phyloP scores from a whole-genome alignment of 148 eudicot species.

The Silene uniflora region DNA sequence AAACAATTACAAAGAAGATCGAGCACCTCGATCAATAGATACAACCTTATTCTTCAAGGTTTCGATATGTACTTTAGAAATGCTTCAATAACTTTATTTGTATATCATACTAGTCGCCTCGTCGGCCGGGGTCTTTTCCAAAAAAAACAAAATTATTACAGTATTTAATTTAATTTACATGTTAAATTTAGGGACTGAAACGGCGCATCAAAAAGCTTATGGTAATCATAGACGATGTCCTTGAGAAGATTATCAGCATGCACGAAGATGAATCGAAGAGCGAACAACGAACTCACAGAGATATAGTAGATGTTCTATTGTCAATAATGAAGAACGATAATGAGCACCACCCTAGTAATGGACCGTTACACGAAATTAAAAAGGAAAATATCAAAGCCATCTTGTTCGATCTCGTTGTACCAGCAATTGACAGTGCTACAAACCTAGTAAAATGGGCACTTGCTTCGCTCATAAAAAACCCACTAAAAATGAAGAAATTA shows the following conservation, averaged over 20 bases:
- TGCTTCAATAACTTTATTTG: too few species aligned
- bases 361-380: slow-evolving; percentile 1
- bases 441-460: slow-evolving; percentile 17
- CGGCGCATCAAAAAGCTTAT: slow-evolving; percentile 10
- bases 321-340: background rate
- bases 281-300: slow-evolving; percentile 15
- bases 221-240: slow-evolving; percentile 9
- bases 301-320: slow-evolving; percentile 9
- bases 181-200: background rate
- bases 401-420: slow-evolving; percentile 17
- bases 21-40: too few species aligned
- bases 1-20: too few species aligned
- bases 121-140: too few species aligned
- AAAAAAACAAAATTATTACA: too few species aligned
- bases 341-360: background rate
- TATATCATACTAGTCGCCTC: too few species aligned
- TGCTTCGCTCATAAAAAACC: slow-evolving; percentile 12
- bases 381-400: slow-evolving; percentile 20
- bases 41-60: too few species aligned
- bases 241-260: slow-evolving; percentile 12
- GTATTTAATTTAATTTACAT: too few species aligned
- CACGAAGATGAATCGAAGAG: slow-evolving; percentile 12
- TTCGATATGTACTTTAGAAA: too few species aligned
- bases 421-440: slow-evolving; percentile 25
- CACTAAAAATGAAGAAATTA: slow-evolving; percentile 12